These are phyloP conservation scores for Talaromyces sp. DNA, from an alignment of 2,329 filamentous ascomycete genomes.

Conservation along the genomic window DNA sequence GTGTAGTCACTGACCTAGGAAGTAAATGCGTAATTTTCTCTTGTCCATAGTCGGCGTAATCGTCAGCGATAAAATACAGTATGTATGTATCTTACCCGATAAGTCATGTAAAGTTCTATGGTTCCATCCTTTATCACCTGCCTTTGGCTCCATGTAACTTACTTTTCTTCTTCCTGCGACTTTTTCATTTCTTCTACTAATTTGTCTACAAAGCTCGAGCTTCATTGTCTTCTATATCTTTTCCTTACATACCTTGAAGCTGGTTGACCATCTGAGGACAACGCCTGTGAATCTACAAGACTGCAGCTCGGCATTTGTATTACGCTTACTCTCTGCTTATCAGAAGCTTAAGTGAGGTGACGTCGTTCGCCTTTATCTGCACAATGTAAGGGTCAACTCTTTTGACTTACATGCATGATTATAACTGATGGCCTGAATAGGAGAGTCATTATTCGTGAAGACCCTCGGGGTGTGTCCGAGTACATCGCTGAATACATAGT, in stretches of 20 bases:
- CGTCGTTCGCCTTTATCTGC: conserved; percentile 16
- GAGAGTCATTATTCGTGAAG: conserved; percentile 79
- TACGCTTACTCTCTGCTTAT: background rate
- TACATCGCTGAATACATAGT: conserved; percentile 82
- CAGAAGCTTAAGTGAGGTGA: conserved; percentile 15
- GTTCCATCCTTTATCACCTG: conserved; percentile 11
- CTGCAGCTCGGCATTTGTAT: background rate
- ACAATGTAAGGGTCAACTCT: conserved; percentile 15
- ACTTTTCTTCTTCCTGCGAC: conserved; percentile 5
- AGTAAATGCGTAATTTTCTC: background rate
- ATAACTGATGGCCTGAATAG: conserved; percentile 42
- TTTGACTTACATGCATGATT: background rate
- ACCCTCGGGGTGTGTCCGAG: conserved; percentile 63
- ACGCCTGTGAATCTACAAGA: background rate
- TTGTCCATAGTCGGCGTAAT: conserved; percentile 1
- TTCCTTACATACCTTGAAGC: background rate
- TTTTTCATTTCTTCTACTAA: conserved; percentile 1
- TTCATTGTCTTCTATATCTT: background rate
- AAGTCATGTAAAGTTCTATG: background rate
- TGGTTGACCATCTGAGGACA: background rate
- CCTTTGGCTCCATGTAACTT: conserved; percentile 13
- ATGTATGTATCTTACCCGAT: conserved; percentile 10
- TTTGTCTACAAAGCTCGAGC: background rate
- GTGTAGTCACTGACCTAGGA: background rate
- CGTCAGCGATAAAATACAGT: background rate